A percentile compares a stretch with the other conserved stretches of the same genome.
Evolutionary conservation across 305 asterid species (phyloP).

Genomic region (Petunia hybrid): DNA sequence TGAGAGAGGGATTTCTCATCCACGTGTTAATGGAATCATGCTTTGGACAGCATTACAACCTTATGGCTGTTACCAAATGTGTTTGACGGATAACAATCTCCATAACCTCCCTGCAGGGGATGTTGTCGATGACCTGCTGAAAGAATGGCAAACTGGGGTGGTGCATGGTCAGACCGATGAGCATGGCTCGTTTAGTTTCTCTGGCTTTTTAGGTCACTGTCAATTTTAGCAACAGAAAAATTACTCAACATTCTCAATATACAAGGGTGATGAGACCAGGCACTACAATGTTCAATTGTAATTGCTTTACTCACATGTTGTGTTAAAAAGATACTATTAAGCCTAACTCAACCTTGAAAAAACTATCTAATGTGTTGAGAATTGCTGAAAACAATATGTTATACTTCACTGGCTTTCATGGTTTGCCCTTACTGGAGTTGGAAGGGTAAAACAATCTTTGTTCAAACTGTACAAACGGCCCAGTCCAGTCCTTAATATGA

Average conservation of each 20-base stretch:
- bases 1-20: constrained; percentile 80
- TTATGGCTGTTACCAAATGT: too few relatives aligned
- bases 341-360: too few relatives aligned
- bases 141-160: constrained; percentile 65
- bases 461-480: too few relatives aligned
- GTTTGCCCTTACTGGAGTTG: background rate
- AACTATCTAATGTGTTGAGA: too few relatives aligned
- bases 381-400: too few relatives aligned
- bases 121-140: constrained; percentile 60
- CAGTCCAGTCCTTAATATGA: too few relatives aligned
- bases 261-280: constrained; percentile 62
- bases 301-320: background rate
- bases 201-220: constrained; percentile 70
- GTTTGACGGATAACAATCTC: too few relatives aligned
- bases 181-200: constrained; percentile 64
- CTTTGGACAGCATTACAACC: constrained; percentile 73
- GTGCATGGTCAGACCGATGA: constrained; percentile 57
- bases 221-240: constrained; percentile 39
- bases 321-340: too few relatives aligned
- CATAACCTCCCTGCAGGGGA: too few relatives aligned
- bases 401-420: too few relatives aligned
- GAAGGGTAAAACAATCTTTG: background rate
- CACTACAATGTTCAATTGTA: constrained; percentile 61
- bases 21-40: constrained; percentile 67
- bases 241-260: constrained; percentile 56